Percentiles rank a stretch among this genome's conserved stretches.
Evolutionary conservation across 495 filamentous ascomycete genomes (phyloP).

Genomic region (Amphirosellinia nigrospora): DNA sequence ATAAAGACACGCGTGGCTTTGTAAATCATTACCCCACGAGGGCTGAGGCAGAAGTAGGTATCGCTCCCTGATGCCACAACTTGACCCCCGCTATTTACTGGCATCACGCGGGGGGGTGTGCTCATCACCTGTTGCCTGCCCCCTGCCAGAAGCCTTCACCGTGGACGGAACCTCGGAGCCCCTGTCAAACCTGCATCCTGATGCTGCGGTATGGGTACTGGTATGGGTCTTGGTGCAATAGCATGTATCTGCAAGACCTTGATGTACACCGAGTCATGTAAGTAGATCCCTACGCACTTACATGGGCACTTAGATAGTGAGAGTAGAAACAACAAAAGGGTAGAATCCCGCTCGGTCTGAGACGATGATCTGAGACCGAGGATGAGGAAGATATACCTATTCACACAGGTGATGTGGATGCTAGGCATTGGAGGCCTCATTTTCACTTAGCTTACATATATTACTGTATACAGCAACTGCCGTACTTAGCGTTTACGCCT

Average conservation of each 20-base stretch:
- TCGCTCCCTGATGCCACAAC: neutral
- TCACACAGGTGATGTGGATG: neutral
- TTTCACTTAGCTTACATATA: neutral
- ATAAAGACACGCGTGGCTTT: conserved; percentile 19
- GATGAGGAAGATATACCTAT: neutral
- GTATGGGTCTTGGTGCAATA: neutral
- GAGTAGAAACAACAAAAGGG: neutral
- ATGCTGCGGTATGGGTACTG: too few relatives aligned
- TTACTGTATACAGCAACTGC: neutral
- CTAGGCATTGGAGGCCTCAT: conserved; percentile 10
- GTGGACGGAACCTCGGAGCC: neutral
- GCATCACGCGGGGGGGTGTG: conserved; percentile 5
- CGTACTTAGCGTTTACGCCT: too few relatives aligned
- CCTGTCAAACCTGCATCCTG: neutral
- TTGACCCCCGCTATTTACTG: conserved; percentile 5
- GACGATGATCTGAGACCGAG: neutral
- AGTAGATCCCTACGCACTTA: too few relatives aligned
- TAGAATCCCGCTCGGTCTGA: neutral
- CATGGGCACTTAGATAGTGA: neutral
- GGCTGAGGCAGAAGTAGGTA: neutral
- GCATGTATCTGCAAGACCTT: neutral
- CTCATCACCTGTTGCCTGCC: neutral
- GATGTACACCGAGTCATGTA: too few relatives aligned
- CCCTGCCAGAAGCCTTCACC: neutral
- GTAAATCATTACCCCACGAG: conserved; percentile 22